A percentile compares a stretch with the other conserved stretches of the same genome.
Evolutionary conservation across 495 filamentous ascomycete genomes (phyloP).

Genomic region (Penicillium maclennaniae): DNA sequence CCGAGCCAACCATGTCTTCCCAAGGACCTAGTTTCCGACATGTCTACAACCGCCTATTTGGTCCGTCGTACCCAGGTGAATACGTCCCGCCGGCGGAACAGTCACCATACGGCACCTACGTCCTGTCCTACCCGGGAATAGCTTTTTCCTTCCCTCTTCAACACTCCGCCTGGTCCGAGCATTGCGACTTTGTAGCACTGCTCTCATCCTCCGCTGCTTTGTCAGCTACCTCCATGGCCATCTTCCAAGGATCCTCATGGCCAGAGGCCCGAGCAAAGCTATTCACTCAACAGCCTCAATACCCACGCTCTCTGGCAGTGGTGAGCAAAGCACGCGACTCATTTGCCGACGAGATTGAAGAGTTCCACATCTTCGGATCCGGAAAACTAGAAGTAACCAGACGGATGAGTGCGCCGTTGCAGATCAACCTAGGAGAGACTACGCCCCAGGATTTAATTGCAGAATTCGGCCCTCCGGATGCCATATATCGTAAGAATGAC

Average conservation of each 20-base stretch:
- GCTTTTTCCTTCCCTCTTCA: conserved; percentile 86
- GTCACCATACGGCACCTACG: conserved; percentile 64
- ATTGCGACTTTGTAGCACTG: conserved; percentile 80
- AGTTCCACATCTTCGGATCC: conserved; percentile 67
- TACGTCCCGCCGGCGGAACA: conserved; percentile 60
- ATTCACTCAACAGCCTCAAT: conserved; percentile 68
- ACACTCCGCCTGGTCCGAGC: conserved; percentile 68
- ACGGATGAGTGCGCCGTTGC: conserved; percentile 53
- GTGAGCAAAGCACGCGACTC: conserved; percentile 59
- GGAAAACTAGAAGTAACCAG: conserved; percentile 75
- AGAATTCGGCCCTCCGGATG: conserved; percentile 90
- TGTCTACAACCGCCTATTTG: conserved; percentile 87
- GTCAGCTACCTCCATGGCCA: conserved; percentile 74
- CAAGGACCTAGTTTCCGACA: conserved; percentile 80
- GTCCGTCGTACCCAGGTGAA: conserved; percentile 88
- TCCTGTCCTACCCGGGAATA: conserved; percentile 89
- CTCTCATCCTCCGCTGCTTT: conserved; percentile 74
- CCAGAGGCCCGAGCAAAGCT: conserved; percentile 69
- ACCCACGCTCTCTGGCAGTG: conserved; percentile 56
- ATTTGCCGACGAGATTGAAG: conserved; percentile 75
- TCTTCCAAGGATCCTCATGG: conserved; percentile 89
- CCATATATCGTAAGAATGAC: conserved; percentile 91
- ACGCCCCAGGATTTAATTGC: conserved; percentile 85
- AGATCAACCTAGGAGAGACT: conserved; percentile 72
- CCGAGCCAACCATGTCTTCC: conserved; percentile 35